Base-by-base conservation (phyloP, 371 early-diverging fungal genomes). In the Mucor piriformis region DNA sequence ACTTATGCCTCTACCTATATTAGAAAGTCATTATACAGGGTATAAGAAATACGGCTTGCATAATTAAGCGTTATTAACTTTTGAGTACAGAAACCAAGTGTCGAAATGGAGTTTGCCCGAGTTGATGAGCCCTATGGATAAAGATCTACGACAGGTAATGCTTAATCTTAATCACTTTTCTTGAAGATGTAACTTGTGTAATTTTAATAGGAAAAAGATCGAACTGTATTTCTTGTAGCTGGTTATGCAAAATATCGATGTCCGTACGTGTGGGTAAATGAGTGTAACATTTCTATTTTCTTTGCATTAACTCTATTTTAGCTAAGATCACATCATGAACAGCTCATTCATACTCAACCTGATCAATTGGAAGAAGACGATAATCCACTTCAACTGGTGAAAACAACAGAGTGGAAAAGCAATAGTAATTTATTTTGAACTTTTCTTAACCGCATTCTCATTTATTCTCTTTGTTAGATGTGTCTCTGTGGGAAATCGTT, bases 221-320 rank as follows among this genome's bases (percentile, higher is more conserved):
- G 70, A 6, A 81, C 86, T 5, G 79, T 86, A 12, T 90, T 92
- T 54, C 59, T 92, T 32, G 72, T 92, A 33, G 88, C 92, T 34
- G 92, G 90, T 11, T 92, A 92, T 60, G 80, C 87, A 16, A 80
- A 85, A 18, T 92, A 92, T 69, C 83, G 83, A 54, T 89, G 90
- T 55, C 92, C 92, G 21, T 92, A 91, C 54, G 89, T 92, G 34
- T 92, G 92, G 88, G 87, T 88, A 77, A 51, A 71, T 33, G 0
- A 23, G 12, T 20, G 20, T 13, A 0, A 24, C 3, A 6, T 32
- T 8, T 47, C 15, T n/a, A 3, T 23, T 4, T 8, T 46, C 2
- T 2, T 8, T 13, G 15, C 11, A 46, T 11, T 46, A 24, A 21
- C 21, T 11, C 10, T 1, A 21, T 24, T 11, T 4, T 56, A 84